These are phyloP conservation scores for Apiospora arundinis DNA, from an alignment of 2,329 filamentous ascomycete genomes.

Conservation along the genomic window DNA sequence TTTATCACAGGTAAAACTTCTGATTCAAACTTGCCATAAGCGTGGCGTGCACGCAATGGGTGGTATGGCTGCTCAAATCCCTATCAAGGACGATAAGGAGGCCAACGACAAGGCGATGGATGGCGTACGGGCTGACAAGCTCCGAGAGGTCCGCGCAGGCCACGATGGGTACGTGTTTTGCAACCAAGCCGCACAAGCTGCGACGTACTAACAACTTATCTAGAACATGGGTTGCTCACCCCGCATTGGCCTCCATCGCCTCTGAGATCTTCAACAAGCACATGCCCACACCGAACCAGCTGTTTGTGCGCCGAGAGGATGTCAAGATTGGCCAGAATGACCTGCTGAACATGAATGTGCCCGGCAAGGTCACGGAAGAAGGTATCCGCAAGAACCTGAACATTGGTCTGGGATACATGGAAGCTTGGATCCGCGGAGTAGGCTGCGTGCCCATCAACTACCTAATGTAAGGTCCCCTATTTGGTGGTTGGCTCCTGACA, in stretches of 20 bases:
- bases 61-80: conserved; percentile 98
- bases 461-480: conserved; percentile 69
- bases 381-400: conserved; percentile 98
- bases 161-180: conserved; percentile 73
- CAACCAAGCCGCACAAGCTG: neutral
- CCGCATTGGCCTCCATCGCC: conserved; percentile 86
- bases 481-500: neutral
- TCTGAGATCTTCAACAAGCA: conserved; percentile 95
- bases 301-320: conserved; percentile 89
- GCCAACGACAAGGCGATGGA: conserved; percentile 97
- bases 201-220: neutral
- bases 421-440: conserved; percentile 93
- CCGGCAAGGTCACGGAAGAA: conserved; percentile 88
- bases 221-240: conserved; percentile 92
- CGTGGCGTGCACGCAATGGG: conserved; percentile 99
- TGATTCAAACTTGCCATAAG: conserved; percentile 98
- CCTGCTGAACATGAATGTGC: conserved; percentile 90
- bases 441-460: conserved; percentile 98
- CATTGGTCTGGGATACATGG: conserved; percentile 97
- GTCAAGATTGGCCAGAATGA: conserved; percentile 87
- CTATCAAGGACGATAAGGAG: conserved; percentile 91
- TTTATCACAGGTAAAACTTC: conserved; percentile 69
- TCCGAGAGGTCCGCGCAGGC: conserved; percentile 91
- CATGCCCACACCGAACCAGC: conserved; percentile 98
- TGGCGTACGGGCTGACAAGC: conserved; percentile 90